Evolutionary conservation across 116 monocot species (phyloP), one percentile per base, ranked within the genome.

Genomic region (Papilionanthe hybrid): DNA sequence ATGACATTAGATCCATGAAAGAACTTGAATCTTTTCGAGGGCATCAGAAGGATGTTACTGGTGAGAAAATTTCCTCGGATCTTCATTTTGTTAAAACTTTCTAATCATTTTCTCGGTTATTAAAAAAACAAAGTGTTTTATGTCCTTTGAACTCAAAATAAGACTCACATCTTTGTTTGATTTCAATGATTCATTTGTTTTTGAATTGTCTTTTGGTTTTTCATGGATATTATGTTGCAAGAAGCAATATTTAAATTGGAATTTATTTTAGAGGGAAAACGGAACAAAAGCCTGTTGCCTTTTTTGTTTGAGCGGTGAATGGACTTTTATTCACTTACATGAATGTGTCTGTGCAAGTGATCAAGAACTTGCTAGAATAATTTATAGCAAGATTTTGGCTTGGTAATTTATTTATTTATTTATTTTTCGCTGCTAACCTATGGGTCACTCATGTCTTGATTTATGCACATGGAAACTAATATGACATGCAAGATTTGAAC

Each of bases 1-100:
- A 99, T 79, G 99, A 99, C 79, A 95, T 99, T 65, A 93, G 99
- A 83, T 89, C 95, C 56, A 93, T 99, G 99, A 99, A 99, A 87
- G 99, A 99, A 79, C 90, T 99, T 74, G 90, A 93, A 81, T 99
- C 99, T 69, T 99, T 99, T 81, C 93, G 93, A 77, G 99, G 99
- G 9, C 95, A 95, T 72, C 84, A 72, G 13, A 99, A 99, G 82
- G 99, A 99, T 88, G 93, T 99, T 4, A 95, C 99, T 58, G 87
- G 99, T 95, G 13, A 88, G 92, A 72, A 23, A 15, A 11, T 56
- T 44, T 78, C 42, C 55, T 42, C 60, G 15, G 44, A 30, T 72
- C 1, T 55, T 3, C 37, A 42, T 53, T 81, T 56, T 66, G 29
- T 4, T n/a, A 63, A 53, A 45, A 8, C 44, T 78, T 20, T 73